Evolutionary conservation across 2,329 filamentous ascomycete genomes (phyloP).

Genomic region (Fonsecaea multimorphosa): DNA sequence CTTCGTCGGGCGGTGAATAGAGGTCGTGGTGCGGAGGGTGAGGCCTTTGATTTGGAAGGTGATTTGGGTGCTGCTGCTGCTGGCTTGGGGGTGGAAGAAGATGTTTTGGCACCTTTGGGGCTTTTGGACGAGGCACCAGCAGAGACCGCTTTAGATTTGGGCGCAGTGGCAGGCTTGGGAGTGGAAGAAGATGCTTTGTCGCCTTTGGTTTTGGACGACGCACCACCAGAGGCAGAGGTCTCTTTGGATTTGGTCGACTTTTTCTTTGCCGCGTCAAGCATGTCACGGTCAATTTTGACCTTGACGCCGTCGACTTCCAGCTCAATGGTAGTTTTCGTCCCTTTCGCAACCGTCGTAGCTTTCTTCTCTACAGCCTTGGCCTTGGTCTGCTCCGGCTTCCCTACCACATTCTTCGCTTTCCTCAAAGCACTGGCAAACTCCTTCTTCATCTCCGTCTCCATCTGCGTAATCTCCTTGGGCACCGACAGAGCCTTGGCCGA

Average conservation of each 20-base stretch:
- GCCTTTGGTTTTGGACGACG: background rate
- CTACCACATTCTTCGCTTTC: slow-evolving; percentile 46
- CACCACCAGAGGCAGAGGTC: too few species aligned
- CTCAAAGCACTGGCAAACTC: slow-evolving; percentile 56
- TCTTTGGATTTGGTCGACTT: slow-evolving; percentile 1
- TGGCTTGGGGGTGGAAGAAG: slow-evolving; percentile 9
- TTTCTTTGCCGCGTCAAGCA: slow-evolving; percentile 16
- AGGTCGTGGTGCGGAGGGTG: background rate
- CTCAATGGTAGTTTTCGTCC: slow-evolving; percentile 21
- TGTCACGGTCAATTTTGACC: slow-evolving; percentile 17
- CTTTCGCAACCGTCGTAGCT: slow-evolving; percentile 7
- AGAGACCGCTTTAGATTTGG: background rate
- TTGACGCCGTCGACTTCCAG: slow-evolving; percentile 14
- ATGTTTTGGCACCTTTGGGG: background rate
- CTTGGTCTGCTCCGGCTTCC: slow-evolving; percentile 3
- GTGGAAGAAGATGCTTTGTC: slow-evolving; percentile 4
- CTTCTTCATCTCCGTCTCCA: slow-evolving; percentile 64
- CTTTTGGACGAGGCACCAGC: background rate
- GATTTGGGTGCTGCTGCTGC: slow-evolving; percentile 9
- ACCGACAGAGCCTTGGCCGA: slow-evolving; percentile 57
- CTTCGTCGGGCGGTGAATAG: slow-evolving; percentile 25
- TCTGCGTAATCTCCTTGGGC: slow-evolving; percentile 54
- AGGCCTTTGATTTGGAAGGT: slow-evolving; percentile 4
- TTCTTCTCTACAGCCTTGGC: background rate
- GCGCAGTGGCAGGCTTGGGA: slow-evolving; percentile 6